These are phyloP conservation scores for Adiantum capillusveneris DNA, from an alignment of 75 land plant species.

Conservation along the genomic window DNA sequence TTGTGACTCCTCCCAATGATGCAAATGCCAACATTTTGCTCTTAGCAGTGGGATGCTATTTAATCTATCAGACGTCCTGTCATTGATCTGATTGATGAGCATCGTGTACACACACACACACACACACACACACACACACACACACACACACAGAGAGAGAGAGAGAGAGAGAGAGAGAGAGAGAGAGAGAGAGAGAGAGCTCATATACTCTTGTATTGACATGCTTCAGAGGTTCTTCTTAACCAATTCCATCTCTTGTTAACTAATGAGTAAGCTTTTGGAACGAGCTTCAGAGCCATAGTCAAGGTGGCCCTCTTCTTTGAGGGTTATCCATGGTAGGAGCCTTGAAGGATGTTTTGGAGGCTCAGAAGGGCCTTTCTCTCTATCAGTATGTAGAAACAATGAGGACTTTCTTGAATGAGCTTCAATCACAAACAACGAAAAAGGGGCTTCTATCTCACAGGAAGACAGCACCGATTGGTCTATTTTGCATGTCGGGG, in stretches of 20 bases:
- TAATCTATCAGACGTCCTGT: too few species aligned
- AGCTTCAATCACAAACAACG: neutral
- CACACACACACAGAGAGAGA: neutral
- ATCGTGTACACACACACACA: too few species aligned
- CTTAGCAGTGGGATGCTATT: too few species aligned
- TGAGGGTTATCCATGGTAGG: too few species aligned
- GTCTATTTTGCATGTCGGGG: conserved; percentile 73
- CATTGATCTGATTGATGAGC: too few species aligned
- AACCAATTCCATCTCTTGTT: too few species aligned
- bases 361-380: neutral
- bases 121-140: too few species aligned
- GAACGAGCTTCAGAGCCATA: too few species aligned
- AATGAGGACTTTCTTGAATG: neutral
- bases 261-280: too few species aligned
- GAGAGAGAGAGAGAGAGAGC: conserved; percentile 9
- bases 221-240: neutral
- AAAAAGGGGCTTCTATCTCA: neutral
- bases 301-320: too few species aligned
- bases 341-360: conserved; percentile 1
- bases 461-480: conserved; percentile 10
- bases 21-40: too few species aligned
- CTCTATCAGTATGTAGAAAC: neutral
- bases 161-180: conserved; percentile 3
- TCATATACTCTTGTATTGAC: neutral
- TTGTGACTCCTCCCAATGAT: too few species aligned